Evolutionary conservation across 306 rosid species (phyloP).

Genomic region (Rosa chinensis): DNA sequence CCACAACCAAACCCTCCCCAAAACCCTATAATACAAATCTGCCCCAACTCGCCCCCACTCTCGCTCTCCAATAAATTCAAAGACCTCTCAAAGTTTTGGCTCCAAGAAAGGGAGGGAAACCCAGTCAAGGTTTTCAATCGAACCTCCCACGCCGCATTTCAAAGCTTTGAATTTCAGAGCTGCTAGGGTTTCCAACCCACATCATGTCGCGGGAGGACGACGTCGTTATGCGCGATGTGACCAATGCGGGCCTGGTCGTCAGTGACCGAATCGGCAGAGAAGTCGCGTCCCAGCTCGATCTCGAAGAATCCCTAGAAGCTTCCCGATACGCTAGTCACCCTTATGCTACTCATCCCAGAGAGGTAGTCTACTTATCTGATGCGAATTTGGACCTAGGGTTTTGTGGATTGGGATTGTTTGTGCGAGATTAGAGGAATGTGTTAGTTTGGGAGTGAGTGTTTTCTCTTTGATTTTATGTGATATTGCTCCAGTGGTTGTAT

Average conservation of each 20-base stretch:
- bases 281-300: conserved; percentile 80
- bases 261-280: conserved; percentile 90
- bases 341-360: conserved; percentile 81
- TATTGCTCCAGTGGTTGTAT: no score
- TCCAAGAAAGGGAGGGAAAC: conserved; percentile 23
- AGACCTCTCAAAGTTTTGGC: not conserved
- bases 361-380: conserved; percentile 43
- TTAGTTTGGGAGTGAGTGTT: not conserved
- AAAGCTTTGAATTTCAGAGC: not conserved
- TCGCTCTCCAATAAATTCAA: not conserved
- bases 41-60: not conserved
- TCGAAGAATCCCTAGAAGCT: conserved; percentile 92
- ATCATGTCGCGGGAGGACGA: conserved; percentile 83
- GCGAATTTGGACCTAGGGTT: conserved; percentile 5
- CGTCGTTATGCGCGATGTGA: conserved; percentile 75
- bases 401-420: not conserved
- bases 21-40: conserved; percentile 45
- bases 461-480: not conserved
- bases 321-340: conserved; percentile 92
- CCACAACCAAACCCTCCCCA: conserved; percentile 57
- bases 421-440: not conserved
- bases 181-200: conserved; percentile 20
- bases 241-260: conserved; percentile 73
- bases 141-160: not conserved
- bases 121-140: conserved; percentile 9